These are phyloP conservation scores for Ceratocystis cubensis DNA, from an alignment of 2,329 filamentous ascomycete genomes.

Conservation along the genomic window DNA sequence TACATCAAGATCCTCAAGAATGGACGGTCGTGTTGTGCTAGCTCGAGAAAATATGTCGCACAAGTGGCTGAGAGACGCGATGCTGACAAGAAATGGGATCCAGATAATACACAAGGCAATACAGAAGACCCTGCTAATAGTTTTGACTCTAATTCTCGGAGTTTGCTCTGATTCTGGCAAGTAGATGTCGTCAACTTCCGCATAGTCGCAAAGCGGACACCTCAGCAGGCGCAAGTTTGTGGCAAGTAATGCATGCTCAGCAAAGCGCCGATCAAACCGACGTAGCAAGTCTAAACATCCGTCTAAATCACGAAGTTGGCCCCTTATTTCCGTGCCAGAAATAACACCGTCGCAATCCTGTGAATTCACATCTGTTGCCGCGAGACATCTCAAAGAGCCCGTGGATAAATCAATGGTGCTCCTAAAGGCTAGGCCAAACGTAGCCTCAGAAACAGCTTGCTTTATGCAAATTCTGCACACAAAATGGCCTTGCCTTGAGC, in stretches of 20 bases:
- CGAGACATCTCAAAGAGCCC: constrained; percentile 65
- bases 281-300: constrained; percentile 44
- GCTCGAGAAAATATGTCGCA: neutral
- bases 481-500: constrained; percentile 47
- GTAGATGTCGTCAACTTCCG: constrained; percentile 71
- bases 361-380: neutral
- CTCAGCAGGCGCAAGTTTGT: constrained; percentile 63
- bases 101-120: neutral
- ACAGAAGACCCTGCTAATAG: neutral
- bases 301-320: neutral
- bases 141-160: neutral
- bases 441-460: constrained; percentile 67
- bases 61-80: neutral
- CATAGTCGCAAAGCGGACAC: constrained; percentile 86
- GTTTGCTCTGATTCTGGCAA: constrained; percentile 25
- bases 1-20: constrained; percentile 23
- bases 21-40: neutral
- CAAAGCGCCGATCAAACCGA: constrained; percentile 67
- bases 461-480: constrained; percentile 75
- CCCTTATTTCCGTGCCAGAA: neutral
- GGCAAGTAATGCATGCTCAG: constrained; percentile 61
- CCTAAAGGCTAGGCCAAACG: constrained; percentile 88
- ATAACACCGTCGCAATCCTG: neutral
- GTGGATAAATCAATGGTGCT: constrained; percentile 60
- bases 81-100: neutral